Conservation (phyloP, 2,329 filamentous ascomycete genomes). For the Epichloe elymi region DNA sequence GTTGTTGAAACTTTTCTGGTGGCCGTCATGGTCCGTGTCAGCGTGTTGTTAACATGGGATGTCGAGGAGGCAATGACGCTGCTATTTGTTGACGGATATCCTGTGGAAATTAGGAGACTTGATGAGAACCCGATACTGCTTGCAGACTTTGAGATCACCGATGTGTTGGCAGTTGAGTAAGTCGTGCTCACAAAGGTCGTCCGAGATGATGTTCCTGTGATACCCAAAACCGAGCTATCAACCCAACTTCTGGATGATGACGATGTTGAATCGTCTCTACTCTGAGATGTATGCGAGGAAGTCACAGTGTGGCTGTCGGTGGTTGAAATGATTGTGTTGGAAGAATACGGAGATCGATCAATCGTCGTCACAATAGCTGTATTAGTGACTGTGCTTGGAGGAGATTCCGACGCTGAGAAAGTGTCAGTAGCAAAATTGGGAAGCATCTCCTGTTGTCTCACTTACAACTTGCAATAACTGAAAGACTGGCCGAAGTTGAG, state of each 20-base stretch:
- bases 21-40: neutral
- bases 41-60: neutral
- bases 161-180: neutral
- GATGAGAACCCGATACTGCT: neutral
- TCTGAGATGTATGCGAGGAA: neutral
- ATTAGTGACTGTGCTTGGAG: neutral
- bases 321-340: neutral
- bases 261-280: neutral
- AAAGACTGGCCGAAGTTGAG: neutral
- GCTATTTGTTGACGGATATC: neutral
- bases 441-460: neutral
- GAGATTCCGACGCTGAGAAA: neutral
- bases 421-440: neutral
- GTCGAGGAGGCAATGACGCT: neutral
- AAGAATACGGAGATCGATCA: neutral
- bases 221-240: conserved; percentile 4
- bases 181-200: neutral
- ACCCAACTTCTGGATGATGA: neutral
- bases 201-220: conserved; percentile 1
- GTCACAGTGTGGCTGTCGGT: neutral
- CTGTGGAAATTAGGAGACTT: neutral
- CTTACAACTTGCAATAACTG: conserved; percentile 6
- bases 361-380: neutral
- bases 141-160: neutral
- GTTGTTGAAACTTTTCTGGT: neutral